Conservation (phyloP, 2,329 filamentous ascomycete species). For the Ophiocordyceps camponoti-leonardi region DNA sequence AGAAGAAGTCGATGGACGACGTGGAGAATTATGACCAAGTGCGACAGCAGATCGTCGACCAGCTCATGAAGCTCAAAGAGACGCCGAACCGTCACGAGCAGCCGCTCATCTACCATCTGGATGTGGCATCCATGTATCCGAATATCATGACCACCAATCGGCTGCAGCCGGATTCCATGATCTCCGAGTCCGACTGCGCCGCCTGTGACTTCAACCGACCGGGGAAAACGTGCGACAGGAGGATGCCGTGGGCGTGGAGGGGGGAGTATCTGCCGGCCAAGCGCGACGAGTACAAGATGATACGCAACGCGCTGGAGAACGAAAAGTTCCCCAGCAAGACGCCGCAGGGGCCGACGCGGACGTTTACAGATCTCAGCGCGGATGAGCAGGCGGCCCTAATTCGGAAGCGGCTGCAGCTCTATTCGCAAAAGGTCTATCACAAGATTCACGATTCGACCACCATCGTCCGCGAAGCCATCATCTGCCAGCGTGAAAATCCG, state of each 20-base stretch:
- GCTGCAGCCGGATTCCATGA: constrained; percentile 97
- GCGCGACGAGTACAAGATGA: constrained; percentile 98
- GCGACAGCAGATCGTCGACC: constrained; percentile 61
- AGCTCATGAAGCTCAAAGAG: constrained; percentile 54
- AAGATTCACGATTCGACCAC: constrained; percentile 94
- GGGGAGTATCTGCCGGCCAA: constrained; percentile 94
- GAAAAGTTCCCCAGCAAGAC: constrained; percentile 75
- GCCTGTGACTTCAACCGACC: constrained; percentile 97
- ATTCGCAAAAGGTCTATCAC: constrained; percentile 98
- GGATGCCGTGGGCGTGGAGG: constrained; percentile 95
- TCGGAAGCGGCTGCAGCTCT: constrained; percentile 76
- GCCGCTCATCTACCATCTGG: constrained; percentile 91
- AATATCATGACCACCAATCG: constrained; percentile 99
- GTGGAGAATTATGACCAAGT: constrained; percentile 71
- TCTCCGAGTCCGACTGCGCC: constrained; percentile 86
- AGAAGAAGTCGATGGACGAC: constrained; percentile 66
- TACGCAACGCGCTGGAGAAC: constrained; percentile 75
- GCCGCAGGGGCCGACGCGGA: constrained; percentile 50
- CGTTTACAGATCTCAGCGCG: constrained; percentile 62
- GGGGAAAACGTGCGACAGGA: constrained; percentile 88
- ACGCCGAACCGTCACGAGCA: constrained; percentile 73
- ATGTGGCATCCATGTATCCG: constrained; percentile 98
- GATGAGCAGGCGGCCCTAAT: constrained; percentile 72
- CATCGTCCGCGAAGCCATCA: constrained; percentile 87
- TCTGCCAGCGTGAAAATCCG: constrained; percentile 93